Evolutionary conservation across 139 green algal species (phyloP), one percentile per base, ranked within the genome.

Genomic region (Trebouxia sp.): DNA sequence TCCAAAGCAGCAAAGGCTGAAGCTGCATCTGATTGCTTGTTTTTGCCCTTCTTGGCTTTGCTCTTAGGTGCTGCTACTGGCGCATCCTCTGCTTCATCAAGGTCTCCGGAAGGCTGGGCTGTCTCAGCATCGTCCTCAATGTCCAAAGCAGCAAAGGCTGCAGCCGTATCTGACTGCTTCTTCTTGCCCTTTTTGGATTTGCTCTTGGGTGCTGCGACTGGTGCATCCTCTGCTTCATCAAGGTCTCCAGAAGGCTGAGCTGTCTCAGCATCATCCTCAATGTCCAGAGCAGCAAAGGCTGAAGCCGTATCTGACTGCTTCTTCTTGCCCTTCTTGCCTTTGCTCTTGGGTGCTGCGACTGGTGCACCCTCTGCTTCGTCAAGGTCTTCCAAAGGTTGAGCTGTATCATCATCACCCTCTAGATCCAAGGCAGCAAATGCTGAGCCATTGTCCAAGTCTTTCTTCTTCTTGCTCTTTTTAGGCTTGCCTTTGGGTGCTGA

Each of bases 111-210:
- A n/a, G n/a, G n/a, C n/a, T n/a, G n/a, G n/a, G n/a, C 72, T 47
- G 30, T 9, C n/a, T 45, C 32, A 35, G 8, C 30, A 22, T 39
- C 69, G 15, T 55, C n/a, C 26, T 62, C 76, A 32, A 75, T 32
- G 12, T 65, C 72, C 10, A 84, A 70, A 69, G 80, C 51, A 50
- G 80, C 80, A 84, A 84, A 80, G 28, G 80, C 53, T 51, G 48
- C 66, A 42, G 8, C 28, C 1, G 75, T 35, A 38, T 79, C 66
- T 12, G 47, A 0, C 3, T 30, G 5, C 75, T 89, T 81, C 66
- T 85, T 90, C 66, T 87, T 84, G 39, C 80, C 48, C 37, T 84
- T 85, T 79, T 83, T 84, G 41, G 30, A 72, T 32, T 79, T 79
- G 37, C 17, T 26, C 51, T 70, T 72, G 38, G 51, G 24, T 41